Percentiles rank a stretch among this genome's conserved stretches.
phyloP scores from a whole-genome alignment of 2,329 filamentous ascomycete species.

The Ilyonectria mors-panacis region DNA sequence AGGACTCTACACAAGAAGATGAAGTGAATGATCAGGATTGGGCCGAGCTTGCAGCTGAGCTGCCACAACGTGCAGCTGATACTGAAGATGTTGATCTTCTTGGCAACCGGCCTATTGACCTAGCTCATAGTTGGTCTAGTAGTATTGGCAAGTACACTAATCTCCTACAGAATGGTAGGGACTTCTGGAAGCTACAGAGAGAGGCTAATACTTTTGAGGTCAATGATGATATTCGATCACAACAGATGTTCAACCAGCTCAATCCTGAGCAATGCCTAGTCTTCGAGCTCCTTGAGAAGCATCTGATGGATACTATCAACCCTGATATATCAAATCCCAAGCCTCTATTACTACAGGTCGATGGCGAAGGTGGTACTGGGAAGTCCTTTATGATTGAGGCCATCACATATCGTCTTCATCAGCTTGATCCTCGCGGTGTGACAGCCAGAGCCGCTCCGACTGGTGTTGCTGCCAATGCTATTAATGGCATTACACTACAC shows the following conservation, averaged over 20 bases:
- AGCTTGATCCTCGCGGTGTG: background rate
- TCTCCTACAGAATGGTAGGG: background rate
- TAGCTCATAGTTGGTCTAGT: background rate
- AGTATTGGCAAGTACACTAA: background rate
- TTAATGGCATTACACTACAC: background rate
- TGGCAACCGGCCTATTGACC: background rate
- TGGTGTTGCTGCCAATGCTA: background rate
- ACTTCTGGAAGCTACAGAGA: constrained; percentile 9
- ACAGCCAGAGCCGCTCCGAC: background rate
- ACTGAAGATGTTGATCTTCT: constrained; percentile 8
- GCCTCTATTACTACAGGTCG: background rate
- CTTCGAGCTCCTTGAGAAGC: background rate
- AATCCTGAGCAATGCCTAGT: background rate
- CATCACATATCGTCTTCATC: background rate
- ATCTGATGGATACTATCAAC: background rate
- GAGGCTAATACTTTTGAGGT: too few species aligned
- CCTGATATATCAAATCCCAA: background rate
- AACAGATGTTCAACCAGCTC: background rate
- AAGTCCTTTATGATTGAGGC: constrained; percentile 7
- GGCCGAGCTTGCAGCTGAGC: background rate
- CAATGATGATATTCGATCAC: too few species aligned
- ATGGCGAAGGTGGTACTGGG: constrained; percentile 3
- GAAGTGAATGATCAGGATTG: background rate
- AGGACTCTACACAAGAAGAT: background rate
- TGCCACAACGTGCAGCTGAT: background rate